These are phyloP conservation scores for Phialophora verrucosa DNA, from an alignment of 2,329 filamentous ascomycete genomes.

Conservation along the genomic window DNA sequence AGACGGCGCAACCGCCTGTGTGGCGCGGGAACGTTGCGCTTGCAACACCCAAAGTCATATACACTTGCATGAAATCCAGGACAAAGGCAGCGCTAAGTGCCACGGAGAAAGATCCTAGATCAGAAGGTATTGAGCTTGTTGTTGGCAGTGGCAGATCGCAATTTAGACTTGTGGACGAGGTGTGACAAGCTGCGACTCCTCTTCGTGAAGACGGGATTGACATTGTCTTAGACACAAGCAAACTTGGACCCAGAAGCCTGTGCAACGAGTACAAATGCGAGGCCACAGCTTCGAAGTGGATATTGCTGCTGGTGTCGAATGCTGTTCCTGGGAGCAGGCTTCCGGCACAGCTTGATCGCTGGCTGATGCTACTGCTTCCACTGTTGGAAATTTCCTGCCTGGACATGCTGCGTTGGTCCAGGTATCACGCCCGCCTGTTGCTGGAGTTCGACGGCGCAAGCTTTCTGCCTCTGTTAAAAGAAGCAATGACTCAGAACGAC, in stretches of 20 bases:
- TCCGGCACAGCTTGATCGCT: background rate
- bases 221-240: constrained; percentile 69
- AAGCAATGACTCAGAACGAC: background rate
- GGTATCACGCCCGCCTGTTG: background rate
- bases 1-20: constrained; percentile 82
- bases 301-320: constrained; percentile 79
- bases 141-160: constrained; percentile 91
- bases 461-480: background rate
- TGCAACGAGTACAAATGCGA: constrained; percentile 87
- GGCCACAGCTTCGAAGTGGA: constrained; percentile 88
- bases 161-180: constrained; percentile 69
- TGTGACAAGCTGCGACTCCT: constrained; percentile 5
- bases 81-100: constrained; percentile 91
- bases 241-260: constrained; percentile 80
- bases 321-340: background rate
- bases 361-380: background rate
- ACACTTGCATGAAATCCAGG: constrained; percentile 67
- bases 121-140: constrained; percentile 74
- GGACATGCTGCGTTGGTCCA: background rate
- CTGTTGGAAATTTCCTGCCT: background rate
- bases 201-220: background rate
- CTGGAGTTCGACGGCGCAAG: background rate
- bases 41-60: constrained; percentile 87
- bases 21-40: constrained; percentile 86
- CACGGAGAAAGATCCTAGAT: constrained; percentile 83